A percentile compares a stretch with the other conserved stretches of the same genome.
Conservation (phyloP, 2,329 filamentous ascomycete species). For the Pyricularia pennisetigena region DNA sequence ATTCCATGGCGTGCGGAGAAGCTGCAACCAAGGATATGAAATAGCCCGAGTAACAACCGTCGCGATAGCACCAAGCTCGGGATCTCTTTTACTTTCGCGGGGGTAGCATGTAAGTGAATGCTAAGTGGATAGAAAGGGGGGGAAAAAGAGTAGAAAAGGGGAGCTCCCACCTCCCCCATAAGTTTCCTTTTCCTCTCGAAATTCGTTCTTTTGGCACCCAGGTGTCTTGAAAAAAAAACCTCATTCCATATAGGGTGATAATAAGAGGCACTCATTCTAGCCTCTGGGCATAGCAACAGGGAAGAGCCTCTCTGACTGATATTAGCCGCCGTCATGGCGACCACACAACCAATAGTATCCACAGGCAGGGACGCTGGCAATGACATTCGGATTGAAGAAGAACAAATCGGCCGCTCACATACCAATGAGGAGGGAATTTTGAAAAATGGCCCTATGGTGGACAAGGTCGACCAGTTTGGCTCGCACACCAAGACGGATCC, state of each 20-base stretch:
- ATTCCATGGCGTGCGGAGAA: not conserved
- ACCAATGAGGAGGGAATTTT: not conserved
- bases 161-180: not conserved
- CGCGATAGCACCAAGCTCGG: not conserved
- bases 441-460: not conserved
- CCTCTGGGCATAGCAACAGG: not conserved
- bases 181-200: not conserved
- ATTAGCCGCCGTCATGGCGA: not conserved
- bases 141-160: not conserved
- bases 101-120: not conserved
- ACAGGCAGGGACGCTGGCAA: not conserved
- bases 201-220: not conserved
- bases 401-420: not conserved
- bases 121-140: not conserved
- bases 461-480: conserved; percentile 3
- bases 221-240: not conserved
- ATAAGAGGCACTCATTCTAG: not conserved
- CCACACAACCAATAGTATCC: not conserved
- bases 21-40: not conserved
- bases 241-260: not conserved
- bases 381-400: not conserved
- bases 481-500: conserved; percentile 2
- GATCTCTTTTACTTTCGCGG: not conserved
- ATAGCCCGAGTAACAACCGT: not conserved
- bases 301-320: no score